Evolutionary conservation across 306 rosid species (phyloP).

Genomic region (Quercus engelmannii): DNA sequence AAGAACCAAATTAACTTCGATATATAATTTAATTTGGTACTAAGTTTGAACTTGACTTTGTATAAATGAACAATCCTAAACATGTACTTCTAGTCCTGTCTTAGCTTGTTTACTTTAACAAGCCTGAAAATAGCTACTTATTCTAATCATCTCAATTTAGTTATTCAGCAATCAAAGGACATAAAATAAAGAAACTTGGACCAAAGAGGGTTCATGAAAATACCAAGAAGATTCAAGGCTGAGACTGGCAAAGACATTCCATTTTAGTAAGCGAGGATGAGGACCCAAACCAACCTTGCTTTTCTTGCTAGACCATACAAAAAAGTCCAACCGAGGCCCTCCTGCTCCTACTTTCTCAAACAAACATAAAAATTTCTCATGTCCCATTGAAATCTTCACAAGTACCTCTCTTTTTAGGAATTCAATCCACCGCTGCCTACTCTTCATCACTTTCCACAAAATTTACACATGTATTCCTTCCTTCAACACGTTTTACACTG

Average conservation of each 20-base stretch:
- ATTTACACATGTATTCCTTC: constrained; percentile 13
- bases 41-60: too few relatives aligned
- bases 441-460: neutral
- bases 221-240: neutral
- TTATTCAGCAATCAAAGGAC: too few relatives aligned
- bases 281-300: constrained; percentile 12
- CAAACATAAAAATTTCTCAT: neutral
- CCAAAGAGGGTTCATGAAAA: neutral
- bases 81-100: too few relatives aligned
- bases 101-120: too few relatives aligned
- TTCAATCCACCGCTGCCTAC: neutral
- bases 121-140: too few relatives aligned
- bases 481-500: neutral
- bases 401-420: neutral
- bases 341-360: constrained; percentile 10
- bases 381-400: neutral
- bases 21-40: too few relatives aligned
- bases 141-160: too few relatives aligned
- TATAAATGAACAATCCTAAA: too few relatives aligned
- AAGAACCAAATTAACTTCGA: too few relatives aligned
- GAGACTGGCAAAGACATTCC: neutral
- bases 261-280: neutral
- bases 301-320: constrained; percentile 2
- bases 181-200: too few relatives aligned
- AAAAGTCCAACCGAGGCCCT: constrained; percentile 42